These are phyloP conservation scores for Martiniozyma abietophila DNA, from an alignment of 805 yeast genomes.

Conservation along the genomic window DNA sequence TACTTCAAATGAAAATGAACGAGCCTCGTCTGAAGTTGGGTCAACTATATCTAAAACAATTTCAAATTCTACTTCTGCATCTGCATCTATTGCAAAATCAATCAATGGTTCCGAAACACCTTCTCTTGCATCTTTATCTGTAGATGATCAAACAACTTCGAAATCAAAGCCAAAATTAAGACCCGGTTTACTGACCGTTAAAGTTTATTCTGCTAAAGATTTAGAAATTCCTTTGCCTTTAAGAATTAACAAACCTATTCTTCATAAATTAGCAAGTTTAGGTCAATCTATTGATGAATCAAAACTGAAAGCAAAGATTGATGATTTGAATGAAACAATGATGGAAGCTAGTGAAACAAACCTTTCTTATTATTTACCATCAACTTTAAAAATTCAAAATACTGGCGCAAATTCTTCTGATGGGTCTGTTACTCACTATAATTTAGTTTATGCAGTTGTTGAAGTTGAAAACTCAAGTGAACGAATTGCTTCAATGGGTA, in stretches of 20 bases:
- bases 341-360: constrained; percentile 22
- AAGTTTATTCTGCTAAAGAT: constrained; percentile 61
- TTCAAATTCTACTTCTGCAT: not conserved
- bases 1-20: not conserved
- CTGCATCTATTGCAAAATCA: not conserved
- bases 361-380: constrained; percentile 34
- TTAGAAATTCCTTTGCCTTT: constrained; percentile 64
- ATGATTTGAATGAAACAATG: constrained; percentile 20
- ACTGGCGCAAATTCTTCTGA: constrained; percentile 21
- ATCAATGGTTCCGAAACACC: not conserved
- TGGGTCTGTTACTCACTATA: constrained; percentile 38
- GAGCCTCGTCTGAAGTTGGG: not conserved
- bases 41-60: not conserved
- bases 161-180: constrained; percentile 16
- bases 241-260: constrained; percentile 51
- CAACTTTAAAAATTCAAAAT: constrained; percentile 27
- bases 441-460: constrained; percentile 69
- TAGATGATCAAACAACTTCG: not conserved
- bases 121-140: not conserved
- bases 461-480: constrained; percentile 95
- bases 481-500: constrained; percentile 77
- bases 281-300: constrained; percentile 33
- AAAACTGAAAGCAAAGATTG: constrained; percentile 26
- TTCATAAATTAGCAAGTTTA: constrained; percentile 58
- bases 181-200: constrained; percentile 73